A percentile compares a stretch with the other conserved stretches of the same genome.
These are phyloP conservation scores for Xylaria venustula DNA, from an alignment of 495 filamentous ascomycete species.

Conservation along the genomic window DNA sequence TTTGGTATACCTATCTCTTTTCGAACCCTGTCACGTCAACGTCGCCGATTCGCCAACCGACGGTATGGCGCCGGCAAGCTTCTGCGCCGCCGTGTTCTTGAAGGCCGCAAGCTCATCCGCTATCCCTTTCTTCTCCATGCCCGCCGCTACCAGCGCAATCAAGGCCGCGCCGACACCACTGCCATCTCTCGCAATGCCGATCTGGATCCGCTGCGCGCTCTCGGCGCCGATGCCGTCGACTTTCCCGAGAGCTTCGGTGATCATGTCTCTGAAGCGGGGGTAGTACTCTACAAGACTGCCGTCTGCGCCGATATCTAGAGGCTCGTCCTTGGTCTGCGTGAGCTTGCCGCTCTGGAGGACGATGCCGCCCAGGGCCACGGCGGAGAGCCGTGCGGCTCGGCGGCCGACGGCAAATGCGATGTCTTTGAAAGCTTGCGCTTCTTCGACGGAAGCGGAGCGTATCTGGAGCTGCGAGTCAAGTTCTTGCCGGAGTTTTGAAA, in stretches of 20 bases:
- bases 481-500: conserved; percentile 66
- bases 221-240: conserved; percentile 68
- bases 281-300: conserved; percentile 90
- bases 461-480: conserved; percentile 74
- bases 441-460: conserved; percentile 65
- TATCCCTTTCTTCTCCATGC: conserved; percentile 44
- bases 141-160: conserved; percentile 72
- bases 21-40: conserved; percentile 19
- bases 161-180: conserved; percentile 88
- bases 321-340: conserved; percentile 49
- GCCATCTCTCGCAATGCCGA: conserved; percentile 93
- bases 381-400: conserved; percentile 84
- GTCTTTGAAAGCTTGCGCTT: conserved; percentile 77
- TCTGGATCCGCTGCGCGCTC: conserved; percentile 77
- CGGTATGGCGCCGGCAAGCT: conserved; percentile 15
- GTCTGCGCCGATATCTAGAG: conserved; percentile 87
- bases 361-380: conserved; percentile 80
- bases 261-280: conserved; percentile 76
- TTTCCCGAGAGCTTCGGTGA: conserved; percentile 70
- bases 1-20: conserved; percentile 1
- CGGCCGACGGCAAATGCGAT: conserved; percentile 81
- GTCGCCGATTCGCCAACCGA: conserved; percentile 23
- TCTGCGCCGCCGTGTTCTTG: conserved; percentile 18
- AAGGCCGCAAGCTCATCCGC: conserved; percentile 22
- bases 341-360: conserved; percentile 73